These are phyloP conservation scores for Rhizopogon salebrosus DNA, from an alignment of 768 basidiomycete species.

Conservation along the genomic window DNA sequence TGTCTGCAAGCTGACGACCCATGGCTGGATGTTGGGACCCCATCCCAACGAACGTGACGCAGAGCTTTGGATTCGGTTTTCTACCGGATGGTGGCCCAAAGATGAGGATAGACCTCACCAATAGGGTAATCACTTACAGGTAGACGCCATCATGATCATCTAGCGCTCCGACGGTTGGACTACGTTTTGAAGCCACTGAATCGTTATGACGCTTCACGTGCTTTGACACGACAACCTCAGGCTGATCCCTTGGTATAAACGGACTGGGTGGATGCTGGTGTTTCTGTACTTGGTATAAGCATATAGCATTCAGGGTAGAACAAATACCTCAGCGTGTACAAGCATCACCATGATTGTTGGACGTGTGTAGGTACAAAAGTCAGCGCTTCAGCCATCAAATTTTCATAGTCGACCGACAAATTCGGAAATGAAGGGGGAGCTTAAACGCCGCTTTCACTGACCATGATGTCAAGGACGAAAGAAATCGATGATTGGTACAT, in stretches of 20 bases:
- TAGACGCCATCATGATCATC: not conserved
- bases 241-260: not conserved
- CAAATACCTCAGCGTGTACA: not conserved
- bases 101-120: not conserved
- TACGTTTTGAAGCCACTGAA: not conserved
- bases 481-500: no score
- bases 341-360: not conserved
- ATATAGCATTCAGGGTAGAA: not conserved
- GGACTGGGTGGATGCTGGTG: not conserved
- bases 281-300: not conserved
- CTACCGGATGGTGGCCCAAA: not conserved
- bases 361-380: no score
- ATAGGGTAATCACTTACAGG: not conserved
- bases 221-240: no score
- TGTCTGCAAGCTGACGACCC: conserved; percentile 31
- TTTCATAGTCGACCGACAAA: not conserved
- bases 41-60: conserved; percentile 31
- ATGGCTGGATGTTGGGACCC: conserved; percentile 31
- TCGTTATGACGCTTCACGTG: not conserved
- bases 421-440: not conserved
- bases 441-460: not conserved
- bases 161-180: not conserved
- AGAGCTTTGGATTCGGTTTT: conserved; percentile 22
- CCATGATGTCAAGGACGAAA: no score
- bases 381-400: no score